phyloP scores from a whole-genome alignment of 805 yeast genomes.

The Naumovozyma baii region DNA sequence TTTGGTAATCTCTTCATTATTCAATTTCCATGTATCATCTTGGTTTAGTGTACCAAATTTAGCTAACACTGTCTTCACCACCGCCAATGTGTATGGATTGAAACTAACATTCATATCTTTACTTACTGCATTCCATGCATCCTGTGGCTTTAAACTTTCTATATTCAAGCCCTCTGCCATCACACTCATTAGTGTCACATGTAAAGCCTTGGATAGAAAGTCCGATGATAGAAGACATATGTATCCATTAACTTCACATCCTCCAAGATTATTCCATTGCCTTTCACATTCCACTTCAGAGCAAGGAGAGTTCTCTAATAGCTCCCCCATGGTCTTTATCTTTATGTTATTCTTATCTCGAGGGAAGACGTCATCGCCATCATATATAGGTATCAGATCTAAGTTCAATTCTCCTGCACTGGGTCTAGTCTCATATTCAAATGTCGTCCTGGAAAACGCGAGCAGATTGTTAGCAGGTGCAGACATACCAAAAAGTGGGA shows the following conservation, averaged over 20 bases:
- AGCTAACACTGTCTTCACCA: slow-evolving; percentile 41
- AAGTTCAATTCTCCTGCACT: slow-evolving; percentile 28
- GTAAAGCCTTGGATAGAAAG: slow-evolving; percentile 29
- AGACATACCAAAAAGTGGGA: slow-evolving; percentile 8
- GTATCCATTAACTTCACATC: slow-evolving; percentile 42
- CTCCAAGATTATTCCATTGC: slow-evolving; percentile 46
- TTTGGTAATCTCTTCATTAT: slow-evolving; percentile 36
- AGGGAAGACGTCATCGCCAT: slow-evolving; percentile 23
- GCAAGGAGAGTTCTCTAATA: slow-evolving; percentile 40
- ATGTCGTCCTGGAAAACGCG: slow-evolving; percentile 22
- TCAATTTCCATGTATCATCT: slow-evolving; percentile 23
- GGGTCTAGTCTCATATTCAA: slow-evolving; percentile 32
- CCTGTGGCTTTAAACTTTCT: slow-evolving; percentile 24
- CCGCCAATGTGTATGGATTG: slow-evolving; percentile 31
- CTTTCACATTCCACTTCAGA: slow-evolving; percentile 44
- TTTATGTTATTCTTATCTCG: slow-evolving; percentile 4
- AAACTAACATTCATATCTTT: slow-evolving; percentile 27
- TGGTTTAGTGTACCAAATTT: slow-evolving; percentile 33
- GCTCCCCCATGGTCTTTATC: slow-evolving; percentile 25
- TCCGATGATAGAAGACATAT: slow-evolving; percentile 32
- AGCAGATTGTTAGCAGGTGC: slow-evolving; percentile 27
- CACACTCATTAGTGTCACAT: slow-evolving; percentile 31
- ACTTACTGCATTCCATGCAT: slow-evolving; percentile 21
- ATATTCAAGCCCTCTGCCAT: slow-evolving; percentile 30
- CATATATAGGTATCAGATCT: slow-evolving; percentile 30